Evolutionary conservation across 441 rosid genomes (phyloP).

Genomic region (Erodium moschatum): DNA sequence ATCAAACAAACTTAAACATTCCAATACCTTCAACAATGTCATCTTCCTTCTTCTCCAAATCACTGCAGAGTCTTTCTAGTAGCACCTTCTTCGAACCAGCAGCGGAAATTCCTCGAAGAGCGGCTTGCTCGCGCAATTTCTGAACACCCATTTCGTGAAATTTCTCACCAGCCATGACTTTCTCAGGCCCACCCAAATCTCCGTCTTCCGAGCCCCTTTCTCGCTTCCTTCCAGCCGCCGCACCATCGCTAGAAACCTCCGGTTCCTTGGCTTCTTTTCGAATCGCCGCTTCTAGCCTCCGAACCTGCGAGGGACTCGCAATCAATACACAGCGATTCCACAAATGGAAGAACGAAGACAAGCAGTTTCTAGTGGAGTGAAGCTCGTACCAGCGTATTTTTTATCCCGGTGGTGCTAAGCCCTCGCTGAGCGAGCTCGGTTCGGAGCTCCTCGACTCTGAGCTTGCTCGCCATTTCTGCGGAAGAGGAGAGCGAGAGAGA

Average conservation of each 20-base stretch:
- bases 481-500: not conserved
- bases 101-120: conserved; percentile 35
- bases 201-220: conserved; percentile 26
- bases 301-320: conserved; percentile 28
- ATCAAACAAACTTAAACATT: not conserved
- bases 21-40: conserved; percentile 26
- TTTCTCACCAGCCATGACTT: conserved; percentile 36
- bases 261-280: conserved; percentile 29
- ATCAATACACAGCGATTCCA: not conserved
- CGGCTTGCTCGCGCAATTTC: conserved; percentile 59
- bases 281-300: conserved; percentile 50
- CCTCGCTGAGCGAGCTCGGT: conserved; percentile 53
- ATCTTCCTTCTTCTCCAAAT: conserved; percentile 14
- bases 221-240: conserved; percentile 29
- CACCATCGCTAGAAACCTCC: conserved; percentile 7
- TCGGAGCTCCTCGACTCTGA: conserved; percentile 56
- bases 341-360: not conserved
- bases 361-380: not conserved
- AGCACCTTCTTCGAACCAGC: conserved; percentile 54
- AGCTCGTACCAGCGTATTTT: conserved; percentile 38
- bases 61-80: conserved; percentile 44
- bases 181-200: conserved; percentile 27
- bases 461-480: conserved; percentile 37
- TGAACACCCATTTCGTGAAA: conserved; percentile 45
- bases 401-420: conserved; percentile 43